Evolutionary conservation across 805 yeast species (phyloP).

Genomic region (Vanderwaltozyma yarrowii): DNA sequence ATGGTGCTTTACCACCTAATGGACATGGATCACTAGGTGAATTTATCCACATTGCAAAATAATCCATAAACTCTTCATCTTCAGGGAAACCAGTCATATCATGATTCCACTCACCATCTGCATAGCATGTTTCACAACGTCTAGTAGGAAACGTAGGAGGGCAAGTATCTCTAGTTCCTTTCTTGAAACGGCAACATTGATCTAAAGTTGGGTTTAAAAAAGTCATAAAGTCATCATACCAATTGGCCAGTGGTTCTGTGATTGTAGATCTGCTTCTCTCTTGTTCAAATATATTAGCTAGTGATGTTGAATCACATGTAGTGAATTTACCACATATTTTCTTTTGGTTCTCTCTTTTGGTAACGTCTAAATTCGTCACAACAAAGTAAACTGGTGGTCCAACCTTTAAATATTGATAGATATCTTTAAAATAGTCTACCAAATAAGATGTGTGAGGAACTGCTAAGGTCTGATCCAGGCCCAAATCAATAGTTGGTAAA

Average conservation of each 20-base stretch:
- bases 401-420: slow-evolving; percentile 60
- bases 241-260: slow-evolving; percentile 75
- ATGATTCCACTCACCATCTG: slow-evolving; percentile 52
- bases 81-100: slow-evolving; percentile 79
- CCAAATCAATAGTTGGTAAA: slow-evolving; percentile 61
- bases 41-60: slow-evolving; percentile 71
- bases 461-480: slow-evolving; percentile 84
- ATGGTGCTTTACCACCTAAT: slow-evolving; percentile 91
- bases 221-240: slow-evolving; percentile 85
- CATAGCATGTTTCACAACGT: slow-evolving; percentile 65
- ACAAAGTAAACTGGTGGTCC: slow-evolving; percentile 93
- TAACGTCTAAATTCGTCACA: slow-evolving; percentile 56
- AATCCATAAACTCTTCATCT: slow-evolving; percentile 58
- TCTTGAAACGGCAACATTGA: slow-evolving; percentile 71
- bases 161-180: slow-evolving; percentile 50
- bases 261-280: slow-evolving; percentile 68
- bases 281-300: slow-evolving; percentile 74
- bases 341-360: slow-evolving; percentile 53
- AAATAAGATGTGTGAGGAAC: slow-evolving; percentile 76
- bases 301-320: slow-evolving; percentile 67
- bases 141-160: slow-evolving; percentile 48
- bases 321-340: slow-evolving; percentile 81
- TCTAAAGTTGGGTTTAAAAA: slow-evolving; percentile 83
- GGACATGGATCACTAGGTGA: slow-evolving; percentile 88
- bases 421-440: slow-evolving; percentile 68